Conservation (phyloP, 2,329 filamentous ascomycete genomes). For the Aspergillus ibericus region DNA sequence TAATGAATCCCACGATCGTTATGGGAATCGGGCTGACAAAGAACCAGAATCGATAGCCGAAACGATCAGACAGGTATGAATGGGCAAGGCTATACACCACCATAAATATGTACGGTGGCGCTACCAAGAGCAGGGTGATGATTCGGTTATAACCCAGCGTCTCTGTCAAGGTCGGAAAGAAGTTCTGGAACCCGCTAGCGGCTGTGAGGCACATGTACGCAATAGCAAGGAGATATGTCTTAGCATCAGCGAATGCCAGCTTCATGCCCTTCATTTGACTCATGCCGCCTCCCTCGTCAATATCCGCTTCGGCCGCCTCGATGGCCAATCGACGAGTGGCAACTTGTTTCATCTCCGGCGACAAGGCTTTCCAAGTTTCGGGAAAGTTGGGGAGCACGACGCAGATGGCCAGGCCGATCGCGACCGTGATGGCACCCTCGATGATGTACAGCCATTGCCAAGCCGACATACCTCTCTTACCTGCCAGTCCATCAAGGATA, state of each 20-base stretch:
- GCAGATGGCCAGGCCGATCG: conserved; percentile 34
- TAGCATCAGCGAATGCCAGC: conserved; percentile 52
- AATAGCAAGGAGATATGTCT: conserved; percentile 48
- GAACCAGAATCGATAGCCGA: conserved; percentile 53
- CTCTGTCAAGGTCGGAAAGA: conserved; percentile 54
- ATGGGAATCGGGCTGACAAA: conserved; percentile 54
- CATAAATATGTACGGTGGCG: conserved; percentile 57
- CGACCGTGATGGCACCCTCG: conserved; percentile 38
- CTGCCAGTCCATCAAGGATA: conserved; percentile 45
- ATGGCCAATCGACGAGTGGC: conserved; percentile 52
- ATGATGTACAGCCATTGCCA: conserved; percentile 47
- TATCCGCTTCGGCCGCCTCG: conserved; percentile 52
- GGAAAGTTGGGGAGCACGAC: conserved; percentile 45
- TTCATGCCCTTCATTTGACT: conserved; percentile 53
- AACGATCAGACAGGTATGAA: conserved; percentile 46
- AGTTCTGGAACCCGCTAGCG: conserved; percentile 57
- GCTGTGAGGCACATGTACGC: conserved; percentile 53
- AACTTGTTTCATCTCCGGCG: conserved; percentile 48
- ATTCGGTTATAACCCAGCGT: conserved; percentile 48
- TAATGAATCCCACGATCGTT: conserved; percentile 52
- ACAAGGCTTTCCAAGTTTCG: conserved; percentile 46
- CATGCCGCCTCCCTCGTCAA: conserved; percentile 51
- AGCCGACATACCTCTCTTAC: conserved; percentile 35
- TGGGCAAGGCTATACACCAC: conserved; percentile 51
- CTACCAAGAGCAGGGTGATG: conserved; percentile 53